These are phyloP conservation scores for Globisporangium parvum DNA, from an alignment of 352 stramenopile species.

Conservation along the genomic window DNA sequence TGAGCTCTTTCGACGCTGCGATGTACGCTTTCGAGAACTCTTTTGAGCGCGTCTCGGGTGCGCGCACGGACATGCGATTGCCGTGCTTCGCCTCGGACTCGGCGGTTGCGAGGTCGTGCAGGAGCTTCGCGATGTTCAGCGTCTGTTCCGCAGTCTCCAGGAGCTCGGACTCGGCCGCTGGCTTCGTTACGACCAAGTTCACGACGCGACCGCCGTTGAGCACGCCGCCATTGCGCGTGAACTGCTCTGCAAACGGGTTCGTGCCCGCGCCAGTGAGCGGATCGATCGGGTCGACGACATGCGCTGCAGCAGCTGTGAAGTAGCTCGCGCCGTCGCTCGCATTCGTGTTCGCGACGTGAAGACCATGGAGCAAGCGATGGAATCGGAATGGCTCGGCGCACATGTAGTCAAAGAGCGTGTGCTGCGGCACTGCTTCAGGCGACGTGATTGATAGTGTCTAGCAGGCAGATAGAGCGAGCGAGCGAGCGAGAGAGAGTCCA, in stretches of 20 bases:
- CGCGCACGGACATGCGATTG: slow-evolving; percentile 52
- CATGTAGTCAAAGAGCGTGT: slow-evolving; percentile 52
- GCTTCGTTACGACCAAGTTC: slow-evolving; percentile 25
- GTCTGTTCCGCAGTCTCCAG: slow-evolving; percentile 66
- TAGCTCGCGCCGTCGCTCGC: slow-evolving; percentile 14
- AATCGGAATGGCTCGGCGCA: slow-evolving; percentile 41
- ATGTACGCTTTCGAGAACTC: slow-evolving; percentile 72
- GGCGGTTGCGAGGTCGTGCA: slow-evolving; percentile 64
- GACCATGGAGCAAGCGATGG: slow-evolving; percentile 29
- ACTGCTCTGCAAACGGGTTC: slow-evolving; percentile 50
- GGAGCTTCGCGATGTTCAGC: slow-evolving; percentile 67
- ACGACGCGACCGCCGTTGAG: slow-evolving; percentile 37
- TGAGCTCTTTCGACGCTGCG: slow-evolving; percentile 56
- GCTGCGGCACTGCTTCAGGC: slow-evolving; percentile 26
- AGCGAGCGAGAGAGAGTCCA: neutral
- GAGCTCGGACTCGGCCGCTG: slow-evolving; percentile 25
- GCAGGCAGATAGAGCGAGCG: neutral
- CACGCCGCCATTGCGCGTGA: slow-evolving; percentile 41
- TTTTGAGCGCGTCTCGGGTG: slow-evolving; percentile 34
- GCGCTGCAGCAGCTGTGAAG: slow-evolving; percentile 17
- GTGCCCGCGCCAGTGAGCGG: slow-evolving; percentile 7
- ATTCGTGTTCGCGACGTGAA: slow-evolving; percentile 40
- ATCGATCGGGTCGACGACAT: slow-evolving; percentile 10
- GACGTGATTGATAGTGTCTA: slow-evolving; percentile 13
- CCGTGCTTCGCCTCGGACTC: slow-evolving; percentile 59